Conservation (phyloP, 257 asterid species). For the Orobanche coerulescens region DNA sequence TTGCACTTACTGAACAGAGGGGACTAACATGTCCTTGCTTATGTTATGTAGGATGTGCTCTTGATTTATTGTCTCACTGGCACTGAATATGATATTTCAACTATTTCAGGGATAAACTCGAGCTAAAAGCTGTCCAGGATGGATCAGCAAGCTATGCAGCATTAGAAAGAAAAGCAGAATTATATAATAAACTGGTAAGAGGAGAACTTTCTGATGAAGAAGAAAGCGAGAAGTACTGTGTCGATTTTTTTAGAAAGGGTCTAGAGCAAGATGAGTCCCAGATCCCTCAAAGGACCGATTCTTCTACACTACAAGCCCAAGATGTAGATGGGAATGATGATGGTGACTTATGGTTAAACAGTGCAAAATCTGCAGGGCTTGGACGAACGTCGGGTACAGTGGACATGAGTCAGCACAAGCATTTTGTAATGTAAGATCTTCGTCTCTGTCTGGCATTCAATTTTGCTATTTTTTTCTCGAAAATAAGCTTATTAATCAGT, state of each 20-base stretch:
- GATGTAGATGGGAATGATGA: conserved; percentile 38
- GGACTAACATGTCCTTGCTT: neutral
- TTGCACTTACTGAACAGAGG: neutral
- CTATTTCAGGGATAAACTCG: conserved; percentile 76
- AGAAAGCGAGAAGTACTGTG: conserved; percentile 86
- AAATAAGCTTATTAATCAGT: neutral
- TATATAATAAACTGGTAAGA: conserved; percentile 66
- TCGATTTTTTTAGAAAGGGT: conserved; percentile 86
- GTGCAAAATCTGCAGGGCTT: conserved; percentile 49
- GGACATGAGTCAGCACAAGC: conserved; percentile 77
- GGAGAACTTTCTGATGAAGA: conserved; percentile 95
- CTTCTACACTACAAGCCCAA: conserved; percentile 28
- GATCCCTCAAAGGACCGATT: conserved; percentile 27
- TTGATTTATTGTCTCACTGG: neutral
- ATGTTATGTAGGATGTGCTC: neutral
- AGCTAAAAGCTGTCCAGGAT: conserved; percentile 78
- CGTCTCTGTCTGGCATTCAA: conserved; percentile 3
- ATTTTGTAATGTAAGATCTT: conserved; percentile 64
- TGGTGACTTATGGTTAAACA: conserved; percentile 29
- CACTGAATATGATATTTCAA: neutral
- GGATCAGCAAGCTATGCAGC: conserved; percentile 94
- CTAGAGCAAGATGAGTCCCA: conserved; percentile 33
- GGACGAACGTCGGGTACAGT: conserved; percentile 48
- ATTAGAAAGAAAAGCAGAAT: conserved; percentile 76
- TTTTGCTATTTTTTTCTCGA: conserved; percentile 5